Conservation (phyloP, 2,329 filamentous ascomycete species). For the Colletotrichum sp. region DNA sequence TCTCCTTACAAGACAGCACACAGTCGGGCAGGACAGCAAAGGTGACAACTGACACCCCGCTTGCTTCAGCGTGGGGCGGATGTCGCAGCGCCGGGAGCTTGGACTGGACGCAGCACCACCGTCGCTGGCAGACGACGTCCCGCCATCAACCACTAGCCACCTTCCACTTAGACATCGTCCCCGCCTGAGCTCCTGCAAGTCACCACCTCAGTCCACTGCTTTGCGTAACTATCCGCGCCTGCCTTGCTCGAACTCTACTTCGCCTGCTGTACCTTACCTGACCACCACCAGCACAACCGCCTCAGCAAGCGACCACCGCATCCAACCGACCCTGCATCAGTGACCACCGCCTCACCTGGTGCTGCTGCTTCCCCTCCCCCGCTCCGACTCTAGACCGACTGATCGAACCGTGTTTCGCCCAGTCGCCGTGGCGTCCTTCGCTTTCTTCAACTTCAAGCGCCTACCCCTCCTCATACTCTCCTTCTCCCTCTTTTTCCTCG, state of each 20-base stretch:
- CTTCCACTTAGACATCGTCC: neutral
- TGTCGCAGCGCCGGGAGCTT: conserved; percentile 12
- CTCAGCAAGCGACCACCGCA: neutral
- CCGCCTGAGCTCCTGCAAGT: conserved; percentile 10
- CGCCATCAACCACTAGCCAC: neutral
- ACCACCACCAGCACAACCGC: neutral
- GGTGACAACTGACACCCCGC: neutral
- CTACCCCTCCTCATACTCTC: conserved; percentile 47
- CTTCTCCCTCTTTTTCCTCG: conserved; percentile 60
- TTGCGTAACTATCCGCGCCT: neutral
- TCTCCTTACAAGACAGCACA: neutral
- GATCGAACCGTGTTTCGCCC: conserved; percentile 6
- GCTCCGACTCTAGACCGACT: conserved; percentile 15
- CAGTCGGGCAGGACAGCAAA: neutral
- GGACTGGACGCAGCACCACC: neutral
- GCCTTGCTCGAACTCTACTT: neutral
- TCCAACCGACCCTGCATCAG: conserved; percentile 2
- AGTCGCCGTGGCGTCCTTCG: conserved; percentile 43
- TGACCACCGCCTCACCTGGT: conserved; percentile 2
- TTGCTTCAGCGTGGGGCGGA: conserved; percentile 1
- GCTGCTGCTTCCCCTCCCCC: conserved; percentile 8
- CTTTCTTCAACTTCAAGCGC: conserved; percentile 22
- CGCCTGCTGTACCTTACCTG: neutral
- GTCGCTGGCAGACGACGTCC: neutral
- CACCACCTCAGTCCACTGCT: conserved; percentile 6